phyloP scores from a whole-genome alignment of 2,329 filamentous ascomycete genomes.

The Sporothrix humicola region DNA sequence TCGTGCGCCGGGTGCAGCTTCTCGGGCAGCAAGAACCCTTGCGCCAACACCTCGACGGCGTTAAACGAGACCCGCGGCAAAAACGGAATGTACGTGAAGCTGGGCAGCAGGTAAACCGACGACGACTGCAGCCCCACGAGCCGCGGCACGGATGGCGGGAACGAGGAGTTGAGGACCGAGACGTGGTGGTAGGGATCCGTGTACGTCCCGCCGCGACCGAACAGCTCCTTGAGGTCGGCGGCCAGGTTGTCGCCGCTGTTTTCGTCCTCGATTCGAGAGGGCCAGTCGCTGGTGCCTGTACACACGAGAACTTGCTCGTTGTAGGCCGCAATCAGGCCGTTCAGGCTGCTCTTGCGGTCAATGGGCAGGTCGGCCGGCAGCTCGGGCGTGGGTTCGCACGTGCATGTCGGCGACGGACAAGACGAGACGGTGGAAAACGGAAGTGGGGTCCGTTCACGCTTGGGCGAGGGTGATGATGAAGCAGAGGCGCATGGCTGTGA shows the following conservation, averaged over 20 bases:
- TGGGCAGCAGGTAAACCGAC: conserved; percentile 79
- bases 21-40: conserved; percentile 69
- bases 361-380: conserved; percentile 74
- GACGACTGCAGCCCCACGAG: conserved; percentile 57
- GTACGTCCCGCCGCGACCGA: conserved; percentile 69
- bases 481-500: neutral
- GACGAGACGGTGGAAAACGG: conserved; percentile 54
- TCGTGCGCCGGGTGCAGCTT: conserved; percentile 67
- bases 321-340: conserved; percentile 79
- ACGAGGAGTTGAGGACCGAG: conserved; percentile 76
- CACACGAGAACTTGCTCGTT: conserved; percentile 83
- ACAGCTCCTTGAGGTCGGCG: conserved; percentile 71
- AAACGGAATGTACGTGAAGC: conserved; percentile 78
- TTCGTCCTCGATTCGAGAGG: conserved; percentile 83
- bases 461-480: neutral
- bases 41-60: conserved; percentile 62
- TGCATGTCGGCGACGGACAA: conserved; percentile 79
- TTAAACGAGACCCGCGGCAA: conserved; percentile 68
- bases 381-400: conserved; percentile 69
- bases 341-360: conserved; percentile 71
- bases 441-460: conserved; percentile 35
- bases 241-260: conserved; percentile 69
- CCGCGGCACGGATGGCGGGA: conserved; percentile 63
- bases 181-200: conserved; percentile 84
- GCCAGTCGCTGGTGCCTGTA: conserved; percentile 81